Evolutionary conservation across 2,329 filamentous ascomycete genomes (phyloP), one percentile per base, ranked within the genome.

Genomic region (Verticillium tricorpus): DNA sequence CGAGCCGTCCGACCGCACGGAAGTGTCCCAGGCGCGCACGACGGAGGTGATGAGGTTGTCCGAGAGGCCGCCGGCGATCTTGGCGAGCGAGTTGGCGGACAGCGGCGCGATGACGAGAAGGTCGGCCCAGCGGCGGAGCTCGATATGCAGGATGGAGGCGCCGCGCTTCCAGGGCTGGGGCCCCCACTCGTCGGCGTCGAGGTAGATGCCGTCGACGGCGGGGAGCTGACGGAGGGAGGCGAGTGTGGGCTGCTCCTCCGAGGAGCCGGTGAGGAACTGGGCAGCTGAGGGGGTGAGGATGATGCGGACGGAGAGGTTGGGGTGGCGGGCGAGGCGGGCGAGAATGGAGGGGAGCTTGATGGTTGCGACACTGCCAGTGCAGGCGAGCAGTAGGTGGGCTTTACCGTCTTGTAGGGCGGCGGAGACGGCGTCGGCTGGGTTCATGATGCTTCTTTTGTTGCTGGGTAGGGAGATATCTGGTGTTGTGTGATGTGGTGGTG

Each of bases 71-170:
- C 84, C 83, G 0, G 85, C 85, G 66, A 98, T 85, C 76, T 96
- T 97, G 7, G 93, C 94, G 70, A 98, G 80, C 4, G 87, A 88
- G 70, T 97, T 97, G 14, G 94, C 93, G 61, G 86, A 90, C 63
- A 97, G 75, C 0, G 94, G 94, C 11, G 90, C 90, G 63, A 97
- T 83, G 17, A 94, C 82, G 69, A 97, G 80, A 2, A 96, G 70
- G 72, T 97, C 84, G 0, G 92, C 92, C 93, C 80, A 84, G 37
- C 90, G 82, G 34, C 93, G 82, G 60, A 97, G 78, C 74, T 96
- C 92, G 68, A 99, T 98, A 71, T 99, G 95, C 61, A 98, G 77
- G 56, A 99, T 96, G 3, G 82, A 81, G n/a, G 85, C 85, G 3
- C 90, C 91, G 2, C 93, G 83, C 25, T 82, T 84, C 94, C 94